These are phyloP conservation scores for Naegleria fowleri DNA, from an alignment of 208 protist species.

Conservation along the genomic window DNA sequence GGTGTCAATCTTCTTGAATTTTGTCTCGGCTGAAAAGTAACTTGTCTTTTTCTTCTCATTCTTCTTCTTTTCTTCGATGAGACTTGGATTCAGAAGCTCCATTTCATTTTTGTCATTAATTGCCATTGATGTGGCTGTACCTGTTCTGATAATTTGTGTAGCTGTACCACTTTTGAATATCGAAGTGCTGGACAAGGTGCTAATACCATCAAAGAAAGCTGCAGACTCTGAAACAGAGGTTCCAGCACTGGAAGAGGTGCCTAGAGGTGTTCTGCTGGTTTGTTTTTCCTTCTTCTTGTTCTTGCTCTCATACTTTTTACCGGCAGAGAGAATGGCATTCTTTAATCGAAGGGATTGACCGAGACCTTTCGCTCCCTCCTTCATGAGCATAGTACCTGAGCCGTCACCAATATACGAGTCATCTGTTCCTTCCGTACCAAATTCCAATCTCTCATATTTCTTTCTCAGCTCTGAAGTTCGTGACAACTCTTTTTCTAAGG, in stretches of 20 bases:
- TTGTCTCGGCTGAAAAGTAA: neutral
- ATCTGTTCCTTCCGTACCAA: neutral
- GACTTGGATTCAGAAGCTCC: neutral
- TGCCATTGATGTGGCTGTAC: neutral
- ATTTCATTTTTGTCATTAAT: neutral
- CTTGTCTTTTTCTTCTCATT: neutral
- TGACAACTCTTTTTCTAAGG: neutral
- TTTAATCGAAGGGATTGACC: neutral
- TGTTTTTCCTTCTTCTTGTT: neutral
- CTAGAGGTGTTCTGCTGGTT: neutral
- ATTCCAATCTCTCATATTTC: neutral
- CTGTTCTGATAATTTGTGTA: neutral
- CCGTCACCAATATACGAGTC: neutral
- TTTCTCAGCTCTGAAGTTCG: neutral
- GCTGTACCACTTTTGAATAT: conserved; percentile 1
- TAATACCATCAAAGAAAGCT: neutral
- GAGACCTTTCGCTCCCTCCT: neutral
- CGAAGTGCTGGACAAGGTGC: neutral
- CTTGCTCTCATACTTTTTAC: neutral
- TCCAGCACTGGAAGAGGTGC: neutral
- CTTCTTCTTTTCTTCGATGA: neutral
- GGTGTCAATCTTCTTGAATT: neutral
- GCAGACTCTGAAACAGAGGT: neutral
- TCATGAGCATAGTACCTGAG: neutral
- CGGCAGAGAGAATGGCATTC: neutral